Evolutionary conservation across 1,284 basidiomycete species (phyloP).

Genomic region (Pyrrhoderma noxium): DNA sequence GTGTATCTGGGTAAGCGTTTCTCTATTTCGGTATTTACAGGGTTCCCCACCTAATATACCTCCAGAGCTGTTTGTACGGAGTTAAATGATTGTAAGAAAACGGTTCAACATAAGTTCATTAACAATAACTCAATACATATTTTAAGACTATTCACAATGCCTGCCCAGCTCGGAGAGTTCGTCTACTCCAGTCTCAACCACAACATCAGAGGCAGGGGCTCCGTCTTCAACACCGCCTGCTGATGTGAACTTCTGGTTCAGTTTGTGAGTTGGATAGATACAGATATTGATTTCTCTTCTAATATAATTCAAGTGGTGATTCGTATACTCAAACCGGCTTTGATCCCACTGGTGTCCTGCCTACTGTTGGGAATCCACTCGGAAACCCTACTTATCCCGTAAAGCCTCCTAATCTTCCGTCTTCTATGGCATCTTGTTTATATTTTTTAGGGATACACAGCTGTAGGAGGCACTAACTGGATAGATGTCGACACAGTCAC

Average conservation of each 20-base stretch:
- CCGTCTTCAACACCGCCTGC: constrained; percentile 20
- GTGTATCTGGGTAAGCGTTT: constrained; percentile 32
- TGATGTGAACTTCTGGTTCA: constrained; percentile 41
- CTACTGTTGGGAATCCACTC: constrained; percentile 41
- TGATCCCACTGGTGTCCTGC: constrained; percentile 33
- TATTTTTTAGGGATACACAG: constrained; percentile 37
- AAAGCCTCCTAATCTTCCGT: not conserved
- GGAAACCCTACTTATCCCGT: constrained; percentile 52
- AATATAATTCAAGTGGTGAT: constrained; percentile 38
- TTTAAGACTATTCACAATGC: constrained; percentile 40
- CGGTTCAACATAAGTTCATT: too few species aligned
- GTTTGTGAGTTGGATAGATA: constrained; percentile 26
- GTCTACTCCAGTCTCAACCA: constrained; percentile 21
- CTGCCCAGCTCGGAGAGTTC: constrained; percentile 28
- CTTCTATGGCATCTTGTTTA: not conserved
- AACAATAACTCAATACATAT: not conserved
- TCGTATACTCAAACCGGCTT: constrained; percentile 54
- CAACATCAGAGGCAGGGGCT: constrained; percentile 20
- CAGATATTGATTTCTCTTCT: not conserved
- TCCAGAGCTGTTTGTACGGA: constrained; percentile 30
- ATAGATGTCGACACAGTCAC: constrained; percentile 42
- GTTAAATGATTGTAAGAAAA: constrained; percentile 33
- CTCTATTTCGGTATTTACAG: constrained; percentile 20
- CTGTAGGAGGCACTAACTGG: constrained; percentile 52
- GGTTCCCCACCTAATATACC: not conserved